Percentiles rank a stretch among this genome's conserved stretches.
Evolutionary conservation across 1,139 yeast genomes (phyloP).

Genomic region (Wickerhamomyces sp.): DNA sequence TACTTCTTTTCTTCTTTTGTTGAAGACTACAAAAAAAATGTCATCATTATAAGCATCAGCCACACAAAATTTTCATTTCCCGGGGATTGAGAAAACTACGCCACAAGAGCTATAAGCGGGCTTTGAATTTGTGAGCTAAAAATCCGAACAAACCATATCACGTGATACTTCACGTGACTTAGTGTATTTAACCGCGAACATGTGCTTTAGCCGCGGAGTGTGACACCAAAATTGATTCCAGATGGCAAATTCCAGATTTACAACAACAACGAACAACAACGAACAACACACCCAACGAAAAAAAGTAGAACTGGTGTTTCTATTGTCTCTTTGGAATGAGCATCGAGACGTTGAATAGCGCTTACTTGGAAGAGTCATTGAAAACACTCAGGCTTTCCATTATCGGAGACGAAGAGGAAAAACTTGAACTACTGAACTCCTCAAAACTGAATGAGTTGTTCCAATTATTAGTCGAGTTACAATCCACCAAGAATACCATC

Average conservation of each 20-base stretch:
- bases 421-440: constrained; percentile 9
- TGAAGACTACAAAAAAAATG: not conserved
- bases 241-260: too few relatives aligned
- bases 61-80: not conserved
- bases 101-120: not conserved
- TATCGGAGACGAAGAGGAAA: constrained; percentile 23
- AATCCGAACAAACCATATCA: not conserved
- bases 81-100: too few relatives aligned
- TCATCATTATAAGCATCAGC: not conserved
- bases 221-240: too few relatives aligned
- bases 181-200: too few relatives aligned
- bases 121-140: not conserved
- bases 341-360: too few relatives aligned
- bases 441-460: constrained; percentile 10
- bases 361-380: constrained; percentile 6
- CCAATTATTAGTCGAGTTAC: constrained; percentile 1
- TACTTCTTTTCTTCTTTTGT: not conserved
- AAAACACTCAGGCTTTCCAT: constrained; percentile 18
- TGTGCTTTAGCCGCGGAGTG: too few relatives aligned
- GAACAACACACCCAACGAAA: too few relatives aligned
- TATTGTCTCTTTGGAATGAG: too few relatives aligned
- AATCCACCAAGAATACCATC: constrained; percentile 1
- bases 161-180: not conserved
- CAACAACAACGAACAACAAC: too few relatives aligned
- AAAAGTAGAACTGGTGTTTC: too few relatives aligned